Evolutionary conservation across 2,329 filamentous ascomycete genomes (phyloP), one percentile per base, ranked within the genome.

Genomic region (Phialemoniopsis sp.): DNA sequence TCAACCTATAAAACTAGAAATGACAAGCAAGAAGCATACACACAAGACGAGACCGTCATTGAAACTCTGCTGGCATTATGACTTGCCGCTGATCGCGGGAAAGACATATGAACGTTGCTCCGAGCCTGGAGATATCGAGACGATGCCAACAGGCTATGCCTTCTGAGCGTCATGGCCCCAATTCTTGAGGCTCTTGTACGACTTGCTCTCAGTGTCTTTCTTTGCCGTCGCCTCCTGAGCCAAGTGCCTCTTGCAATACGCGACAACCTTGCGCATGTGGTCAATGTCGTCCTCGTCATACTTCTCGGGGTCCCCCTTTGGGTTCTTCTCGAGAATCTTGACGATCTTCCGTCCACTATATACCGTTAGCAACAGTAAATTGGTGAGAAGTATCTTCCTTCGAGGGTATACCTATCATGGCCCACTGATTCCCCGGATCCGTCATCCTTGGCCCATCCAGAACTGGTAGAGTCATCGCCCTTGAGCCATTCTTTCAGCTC

Each of bases 181-280:
- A 43, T 82, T 82, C 64, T 81, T 81, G 47, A 82, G 58, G 5
- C 72, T 78, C 19, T 72, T 44, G 35, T 82, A 80, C 0, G 66
- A 71, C 46, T 72, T 72, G 28, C 67, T 71, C 56, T 68, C 61
- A 35, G 68, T 76, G 46, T 81, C 64, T 41, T 67, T 61, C 50
- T 82, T 81, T 28, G 66, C 67, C 45, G 68, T 72, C 40, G 72
- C 68, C 55, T 85, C 80, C 49, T 84, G 80, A 0, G 80, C 80
- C 1, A 86, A 60, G 59, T 85, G 80, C 5, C 80, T 67, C 54
- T 85, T 85, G 54, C 76, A 81, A 46, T 83, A 83, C 1, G 78
- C 67, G 1, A 82, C 79, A 0, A 83, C 80, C 46, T 70, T 73
- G 36, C 78, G 66, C 77, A 82, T 82, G 46, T 82, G 80, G 35